Evolutionary conservation across 73 alveolate genomes (phyloP), one percentile per base, ranked within the genome.

Genomic region (Halteria grandinella): DNA sequence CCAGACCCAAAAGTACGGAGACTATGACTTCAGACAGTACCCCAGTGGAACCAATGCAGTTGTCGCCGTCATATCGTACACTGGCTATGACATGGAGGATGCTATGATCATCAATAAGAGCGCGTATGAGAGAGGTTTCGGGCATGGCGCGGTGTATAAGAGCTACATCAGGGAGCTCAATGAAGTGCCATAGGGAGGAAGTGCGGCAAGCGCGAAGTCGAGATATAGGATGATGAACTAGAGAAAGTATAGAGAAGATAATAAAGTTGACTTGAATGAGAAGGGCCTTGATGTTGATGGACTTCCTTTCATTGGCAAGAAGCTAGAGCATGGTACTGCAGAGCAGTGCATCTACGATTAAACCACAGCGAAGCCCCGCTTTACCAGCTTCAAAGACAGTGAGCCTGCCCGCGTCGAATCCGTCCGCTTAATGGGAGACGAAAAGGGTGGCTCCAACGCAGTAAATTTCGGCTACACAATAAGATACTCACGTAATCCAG

Each of bases 21-120:
- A 89, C 53, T 91, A 88, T 48, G 95, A 96, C 28, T 94, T 97
- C 76, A 97, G 95, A 27, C 93, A 89, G 63, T 97, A 98, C 78
- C 99, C 99, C 7, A 77, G 89, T 59, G 99, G 99, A 28, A 95
- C 99, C 20, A 98, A 98, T 86, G 99, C 99, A 33, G 97, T 97
- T 25, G 99, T 98, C 17, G 99, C 99, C 5, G 99, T 98, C 37
- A 93, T 98, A 49, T 89, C 98, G n/a, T 98, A 96, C 83, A 98
- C 99, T 28, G 99, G 99, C 51, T 94, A 95, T 81, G 99, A 96
- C 57, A 96, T 98, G 99, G 99, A 98, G 84, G 99, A 98, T 91
- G 99, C 99, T 58, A 97, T 97, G 99, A 89, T 91, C 33, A 88
- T 97, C 53, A 96, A 96, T 79, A 97, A 97, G 79, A 88, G 97